Base-by-base conservation (phyloP, 2,329 filamentous ascomycete genomes). In the Exophiala sp. region DNA sequence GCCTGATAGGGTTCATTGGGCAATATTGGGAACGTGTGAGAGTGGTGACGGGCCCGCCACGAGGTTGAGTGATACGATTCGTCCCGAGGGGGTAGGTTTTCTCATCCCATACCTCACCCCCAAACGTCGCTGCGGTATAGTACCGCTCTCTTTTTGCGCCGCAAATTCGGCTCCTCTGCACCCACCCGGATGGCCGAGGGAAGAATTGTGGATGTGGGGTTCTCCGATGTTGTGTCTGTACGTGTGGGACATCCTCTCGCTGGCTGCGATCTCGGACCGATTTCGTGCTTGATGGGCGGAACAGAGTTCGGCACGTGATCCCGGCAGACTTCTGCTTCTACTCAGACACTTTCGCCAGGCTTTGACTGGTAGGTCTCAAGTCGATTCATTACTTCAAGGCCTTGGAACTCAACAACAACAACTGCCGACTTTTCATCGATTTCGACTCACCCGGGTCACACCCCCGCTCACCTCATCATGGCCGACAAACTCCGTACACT, bases 401-500 rank as follows among this genome's bases (percentile, higher is more conserved):
- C 6, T 24, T 6, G 21, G 6, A 24, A 3, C 21, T 24, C 24
- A 29, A 29, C 24, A 29, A 29, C 24, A 29, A 29, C 24, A 29
- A 4, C 24, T 1, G 4, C 24, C 24, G 7, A 29, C 5, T 2
- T 8, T 29, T 29, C 21, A 24, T 24, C 21, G 6, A 3, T 24
- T 24, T 24, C 21, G 6, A 6, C 21, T 24, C 6, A 6, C 21
- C 21, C 3, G 21, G 6, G 6, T 24, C 21, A 24, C 3, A 3
- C 6, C 6, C 21, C 21, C 3, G 21, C 6, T 24, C 21, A 24
- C 3, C 3, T 29, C 21, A 52, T 34, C 63, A 76, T 77, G 94
- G 94, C 94, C 73, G 94, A 99, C 78, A 99, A 99, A 76, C 88
- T 99, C 62, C 91, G 94, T 69, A 94, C 90, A 8, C 89, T 96